Evolutionary conservation across 257 asterid genomes (phyloP).

Genomic region (Capsicum chinense): DNA sequence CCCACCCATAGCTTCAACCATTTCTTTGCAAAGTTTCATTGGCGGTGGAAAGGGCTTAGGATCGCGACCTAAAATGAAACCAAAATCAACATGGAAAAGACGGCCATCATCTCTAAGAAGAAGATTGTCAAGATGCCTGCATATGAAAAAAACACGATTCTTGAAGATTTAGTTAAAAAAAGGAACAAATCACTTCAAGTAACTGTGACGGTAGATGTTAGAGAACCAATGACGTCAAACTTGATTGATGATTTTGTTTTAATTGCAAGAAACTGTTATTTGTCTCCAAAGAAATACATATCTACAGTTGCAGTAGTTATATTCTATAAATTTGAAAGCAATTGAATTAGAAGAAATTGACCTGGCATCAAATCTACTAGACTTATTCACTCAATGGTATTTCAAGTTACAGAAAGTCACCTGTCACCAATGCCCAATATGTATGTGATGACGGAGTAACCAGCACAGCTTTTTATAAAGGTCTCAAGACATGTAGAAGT

Average conservation of each 20-base stretch:
- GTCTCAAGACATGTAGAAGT: constrained; percentile 96
- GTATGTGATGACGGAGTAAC: constrained; percentile 97
- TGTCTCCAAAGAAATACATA: not conserved
- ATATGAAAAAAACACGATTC: constrained; percentile 41
- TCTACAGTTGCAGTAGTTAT: not conserved
- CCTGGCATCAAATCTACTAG: not conserved
- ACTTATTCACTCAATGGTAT: not conserved
- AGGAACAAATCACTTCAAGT: constrained; percentile 13
- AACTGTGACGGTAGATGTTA: not conserved
- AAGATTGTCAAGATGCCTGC: constrained; percentile 96
- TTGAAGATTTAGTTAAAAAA: not conserved
- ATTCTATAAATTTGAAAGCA: not conserved
- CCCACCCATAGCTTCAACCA: constrained; percentile 99
- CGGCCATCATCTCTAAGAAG: constrained; percentile 97
- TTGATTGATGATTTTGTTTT: not conserved
- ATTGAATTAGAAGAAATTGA: not conserved
- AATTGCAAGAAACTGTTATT: not conserved
- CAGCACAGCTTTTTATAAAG: constrained; percentile 97
- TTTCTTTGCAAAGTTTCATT: constrained; percentile 99
- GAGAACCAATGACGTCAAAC: not conserved
- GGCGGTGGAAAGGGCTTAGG: constrained; percentile 99
- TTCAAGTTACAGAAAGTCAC: constrained; percentile 43
- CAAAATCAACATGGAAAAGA: constrained; percentile 96
- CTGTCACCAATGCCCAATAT: constrained; percentile 98
- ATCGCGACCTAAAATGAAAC: constrained; percentile 92